Percentiles rank a stretch among this genome's conserved stretches.
Evolutionary conservation across 352 stramenopile genomes (phyloP).

Genomic region (Lagenidium sp.): DNA sequence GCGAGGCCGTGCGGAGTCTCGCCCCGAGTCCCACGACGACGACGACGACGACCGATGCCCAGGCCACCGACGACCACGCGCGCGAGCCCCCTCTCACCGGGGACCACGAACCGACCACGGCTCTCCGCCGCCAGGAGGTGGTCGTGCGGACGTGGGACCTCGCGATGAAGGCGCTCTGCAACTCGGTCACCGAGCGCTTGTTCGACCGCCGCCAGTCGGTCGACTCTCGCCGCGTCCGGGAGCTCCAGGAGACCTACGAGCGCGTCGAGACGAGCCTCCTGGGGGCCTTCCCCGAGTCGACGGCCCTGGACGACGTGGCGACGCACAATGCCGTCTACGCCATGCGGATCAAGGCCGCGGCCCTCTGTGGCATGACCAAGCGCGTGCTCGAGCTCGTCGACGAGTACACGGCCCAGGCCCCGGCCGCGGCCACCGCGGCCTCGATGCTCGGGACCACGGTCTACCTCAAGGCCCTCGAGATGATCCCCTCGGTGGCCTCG

Average conservation of each 20-base stretch:
- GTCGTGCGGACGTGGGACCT: slow-evolving; percentile 42
- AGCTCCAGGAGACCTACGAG: slow-evolving; percentile 44
- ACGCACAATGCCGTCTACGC: slow-evolving; percentile 48
- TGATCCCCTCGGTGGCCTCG: slow-evolving; percentile 11
- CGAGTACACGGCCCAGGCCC: slow-evolving; percentile 36
- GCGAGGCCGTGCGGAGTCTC: slow-evolving; percentile 28
- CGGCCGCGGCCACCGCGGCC: background rate
- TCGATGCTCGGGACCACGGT: slow-evolving; percentile 4
- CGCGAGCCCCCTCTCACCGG: slow-evolving; percentile 21
- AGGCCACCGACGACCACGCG: background rate
- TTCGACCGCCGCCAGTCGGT: slow-evolving; percentile 30
- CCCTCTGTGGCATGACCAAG: slow-evolving; percentile 31
- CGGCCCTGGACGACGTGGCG: slow-evolving; percentile 21
- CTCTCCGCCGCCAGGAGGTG: too few species aligned
- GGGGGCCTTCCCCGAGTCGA: slow-evolving; percentile 31
- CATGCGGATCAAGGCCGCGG: slow-evolving; percentile 52
- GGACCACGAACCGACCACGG: too few species aligned
- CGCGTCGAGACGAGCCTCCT: slow-evolving; percentile 52
- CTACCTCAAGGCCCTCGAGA: slow-evolving; percentile 15
- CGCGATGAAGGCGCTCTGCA: slow-evolving; percentile 46
- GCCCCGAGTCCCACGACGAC: background rate
- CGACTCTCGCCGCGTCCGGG: slow-evolving; percentile 24
- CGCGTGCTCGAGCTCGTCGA: slow-evolving; percentile 44
- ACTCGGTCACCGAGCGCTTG: slow-evolving; percentile 56
- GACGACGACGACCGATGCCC: background rate